Evolutionary conservation across 148 eudicot genomes (phyloP).

Genomic region (Camellia japonica): DNA sequence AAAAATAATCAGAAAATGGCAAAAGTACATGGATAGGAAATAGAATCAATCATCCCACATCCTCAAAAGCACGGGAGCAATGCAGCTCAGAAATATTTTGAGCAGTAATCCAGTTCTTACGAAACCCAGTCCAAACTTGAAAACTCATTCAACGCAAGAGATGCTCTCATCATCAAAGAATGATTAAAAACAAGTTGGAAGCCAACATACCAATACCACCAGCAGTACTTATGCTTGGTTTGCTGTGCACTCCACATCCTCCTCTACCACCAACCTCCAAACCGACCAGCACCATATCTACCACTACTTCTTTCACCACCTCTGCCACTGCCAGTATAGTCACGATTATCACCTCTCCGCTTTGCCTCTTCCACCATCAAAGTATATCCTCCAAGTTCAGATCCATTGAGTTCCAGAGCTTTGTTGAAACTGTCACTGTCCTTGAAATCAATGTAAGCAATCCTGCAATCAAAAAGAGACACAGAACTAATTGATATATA

Average conservation of each 20-base stretch:
- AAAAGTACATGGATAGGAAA: no score
- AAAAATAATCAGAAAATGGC: no score
- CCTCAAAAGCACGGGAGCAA: no score
- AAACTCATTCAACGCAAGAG: neutral
- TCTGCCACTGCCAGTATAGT: conserved; percentile 25
- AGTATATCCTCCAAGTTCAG: conserved; percentile 43
- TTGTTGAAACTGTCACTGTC: conserved; percentile 39
- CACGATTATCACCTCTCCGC: conserved; percentile 47
- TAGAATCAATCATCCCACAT: no score
- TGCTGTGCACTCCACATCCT: conserved; percentile 29
- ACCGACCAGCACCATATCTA: neutral
- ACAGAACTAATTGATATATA: neutral
- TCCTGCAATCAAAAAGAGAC: conserved; percentile 36
- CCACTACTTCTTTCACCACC: conserved; percentile 14
- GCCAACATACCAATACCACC: conserved; percentile 29
- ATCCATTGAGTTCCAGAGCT: conserved; percentile 51
- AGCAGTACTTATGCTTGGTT: conserved; percentile 26
- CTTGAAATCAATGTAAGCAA: conserved; percentile 60
- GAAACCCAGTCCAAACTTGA: neutral
- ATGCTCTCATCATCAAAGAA: neutral
- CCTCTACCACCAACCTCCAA: conserved; percentile 27
- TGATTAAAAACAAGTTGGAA: neutral
- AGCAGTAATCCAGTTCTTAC: no score
- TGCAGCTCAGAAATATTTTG: no score
- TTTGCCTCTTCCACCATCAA: conserved; percentile 58